Evolutionary conservation across 331 rosid genomes (phyloP).

Genomic region (Saraca asoca): DNA sequence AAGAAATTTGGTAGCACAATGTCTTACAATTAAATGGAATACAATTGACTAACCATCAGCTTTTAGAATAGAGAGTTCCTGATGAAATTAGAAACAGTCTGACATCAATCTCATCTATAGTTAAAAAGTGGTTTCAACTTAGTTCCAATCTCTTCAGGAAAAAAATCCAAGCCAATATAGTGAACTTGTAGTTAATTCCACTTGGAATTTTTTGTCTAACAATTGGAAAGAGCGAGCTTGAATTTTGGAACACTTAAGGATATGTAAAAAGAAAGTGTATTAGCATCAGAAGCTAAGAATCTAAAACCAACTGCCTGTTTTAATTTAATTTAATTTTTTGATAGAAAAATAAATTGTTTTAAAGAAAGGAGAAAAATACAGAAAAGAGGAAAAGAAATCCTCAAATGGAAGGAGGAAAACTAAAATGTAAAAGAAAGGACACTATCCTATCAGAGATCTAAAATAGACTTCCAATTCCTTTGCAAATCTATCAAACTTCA

Average conservation of each 20-base stretch:
- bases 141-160: slow-evolving; percentile 19
- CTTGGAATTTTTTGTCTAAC: slow-evolving; percentile 19
- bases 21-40: slow-evolving; percentile 3
- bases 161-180: background rate
- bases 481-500: too few relatives aligned
- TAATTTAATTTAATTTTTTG: background rate
- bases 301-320: slow-evolving; percentile 6
- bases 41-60: slow-evolving; percentile 21
- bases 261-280: slow-evolving; percentile 10
- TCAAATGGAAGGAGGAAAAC: too few relatives aligned
- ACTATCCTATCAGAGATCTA: too few relatives aligned
- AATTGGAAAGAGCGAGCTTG: slow-evolving; percentile 9
- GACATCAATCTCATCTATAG: slow-evolving; percentile 7
- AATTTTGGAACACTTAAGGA: background rate
- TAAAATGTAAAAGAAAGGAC: too few relatives aligned
- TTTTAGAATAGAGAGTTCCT: background rate
- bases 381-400: too few relatives aligned
- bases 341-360: too few relatives aligned
- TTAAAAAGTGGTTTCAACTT: background rate
- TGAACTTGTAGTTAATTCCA: background rate
- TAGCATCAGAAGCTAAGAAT: slow-evolving; percentile 23
- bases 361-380: too few relatives aligned
- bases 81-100: background rate
- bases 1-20: slow-evolving; percentile 16
- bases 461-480: too few relatives aligned